Conservation (phyloP, 192 early-diverging fungal species). For the Jimgerdemannia lactiflua region DNA sequence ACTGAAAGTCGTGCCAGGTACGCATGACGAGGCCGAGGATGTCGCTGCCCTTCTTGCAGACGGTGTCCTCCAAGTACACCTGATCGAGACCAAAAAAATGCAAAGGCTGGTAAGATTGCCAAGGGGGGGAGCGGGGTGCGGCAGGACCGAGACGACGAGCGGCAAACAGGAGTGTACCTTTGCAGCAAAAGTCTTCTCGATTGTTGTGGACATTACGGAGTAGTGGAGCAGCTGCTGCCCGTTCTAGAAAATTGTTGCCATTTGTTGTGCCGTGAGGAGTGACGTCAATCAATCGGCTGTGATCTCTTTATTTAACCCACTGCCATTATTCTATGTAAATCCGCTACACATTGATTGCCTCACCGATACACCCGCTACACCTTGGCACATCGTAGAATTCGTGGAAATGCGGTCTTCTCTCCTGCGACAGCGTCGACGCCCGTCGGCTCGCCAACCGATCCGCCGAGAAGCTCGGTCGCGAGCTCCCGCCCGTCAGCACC, state of each 20-base stretch:
- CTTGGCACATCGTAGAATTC: constrained; percentile 14
- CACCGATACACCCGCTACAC: constrained; percentile 19
- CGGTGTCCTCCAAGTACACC: constrained; percentile 39
- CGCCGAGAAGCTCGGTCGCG: constrained; percentile 3
- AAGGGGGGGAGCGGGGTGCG: not conserved
- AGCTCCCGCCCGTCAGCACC: not conserved
- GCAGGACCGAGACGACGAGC: constrained; percentile 13
- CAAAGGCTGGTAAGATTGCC: not conserved
- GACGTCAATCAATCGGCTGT: not conserved
- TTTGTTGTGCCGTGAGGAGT: not conserved
- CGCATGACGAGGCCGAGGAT: constrained; percentile 30
- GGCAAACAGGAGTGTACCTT: not conserved
- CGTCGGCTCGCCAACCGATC: not conserved
- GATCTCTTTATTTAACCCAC: not conserved
- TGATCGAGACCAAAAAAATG: not conserved
- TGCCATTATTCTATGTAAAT: no score
- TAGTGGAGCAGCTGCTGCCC: not conserved
- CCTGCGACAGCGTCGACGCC: constrained; percentile 1
- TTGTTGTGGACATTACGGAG: not conserved
- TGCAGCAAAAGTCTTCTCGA: not conserved
- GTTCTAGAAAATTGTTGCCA: not conserved
- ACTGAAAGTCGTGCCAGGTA: constrained; percentile 43
- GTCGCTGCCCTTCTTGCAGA: constrained; percentile 25
- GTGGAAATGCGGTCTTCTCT: constrained; percentile 5
- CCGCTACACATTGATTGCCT: constrained; percentile 8